Base-by-base conservation (phyloP, 2,329 filamentous ascomycete species). In the Arthrocladium fulminans region DNA sequence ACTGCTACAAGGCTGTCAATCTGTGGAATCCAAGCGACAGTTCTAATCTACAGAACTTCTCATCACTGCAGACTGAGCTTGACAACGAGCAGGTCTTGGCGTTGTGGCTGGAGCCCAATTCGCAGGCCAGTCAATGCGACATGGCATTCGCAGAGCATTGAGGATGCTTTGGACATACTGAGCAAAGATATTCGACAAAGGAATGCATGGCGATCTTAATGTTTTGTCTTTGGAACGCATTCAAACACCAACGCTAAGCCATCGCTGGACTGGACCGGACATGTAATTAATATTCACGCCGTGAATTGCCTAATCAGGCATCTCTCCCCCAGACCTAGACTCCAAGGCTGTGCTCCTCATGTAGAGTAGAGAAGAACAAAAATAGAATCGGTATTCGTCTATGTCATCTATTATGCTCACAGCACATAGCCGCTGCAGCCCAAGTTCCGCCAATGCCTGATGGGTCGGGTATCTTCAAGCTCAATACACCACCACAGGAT, bases 401-500 rank as follows among this genome's bases (percentile, higher is more conserved):
- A 15, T 35, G 32, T 15, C 17, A 15, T 35, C 17, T 35, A 35
- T 5, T 35, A 7, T 35, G 6, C 13, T 65, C 57, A 80, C 54
- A 82, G 67, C 40, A 85, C 77, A 66, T 86, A 86, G 17, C 83
- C 76, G 17, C 81, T 80, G 43, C 74, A 73, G 2, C 78, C 81
- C 23, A 88, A 74, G 56, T 77, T 81, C 24, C 73, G 76, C 92
- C 90, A 97, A 50, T 79, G 76, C 49, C 92, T 79, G 41, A 95
- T 77, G 0, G 84, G 87, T 55, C 79, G 80, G 6, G 80, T 81
- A 63, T 98, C 90, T 63, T 97, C 92, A 24, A 98, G 73, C 67
- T 96, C 88, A 10, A 98, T 86, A 59, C 89, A 94, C 88, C 90
- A 97, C 92, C 92, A 97, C 5, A 97, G 74, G 39, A 89, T 88